phyloP scores from a whole-genome alignment of 768 basidiomycete species.

The Boletus sp. region DNA sequence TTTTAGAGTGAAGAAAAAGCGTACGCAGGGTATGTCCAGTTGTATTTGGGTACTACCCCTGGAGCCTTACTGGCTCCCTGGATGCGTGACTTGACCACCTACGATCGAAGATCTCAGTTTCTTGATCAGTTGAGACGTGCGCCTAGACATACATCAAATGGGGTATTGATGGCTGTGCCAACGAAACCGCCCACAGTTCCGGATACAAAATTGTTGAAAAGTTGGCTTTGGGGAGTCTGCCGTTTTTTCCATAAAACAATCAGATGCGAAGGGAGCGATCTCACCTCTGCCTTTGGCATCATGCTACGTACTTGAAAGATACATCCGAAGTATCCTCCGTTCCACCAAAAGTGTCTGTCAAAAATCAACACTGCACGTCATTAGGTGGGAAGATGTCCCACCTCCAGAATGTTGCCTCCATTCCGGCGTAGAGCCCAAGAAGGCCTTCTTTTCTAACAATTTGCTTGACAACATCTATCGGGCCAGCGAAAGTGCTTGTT shows the following conservation, averaged over 20 bases:
- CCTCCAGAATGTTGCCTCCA: constrained; percentile 99
- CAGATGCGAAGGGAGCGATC: constrained; percentile 12
- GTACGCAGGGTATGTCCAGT: constrained; percentile 90
- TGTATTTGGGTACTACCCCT: constrained; percentile 82
- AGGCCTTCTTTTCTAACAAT: constrained; percentile 75
- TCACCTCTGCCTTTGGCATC: constrained; percentile 83
- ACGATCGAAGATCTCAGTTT: constrained; percentile 1
- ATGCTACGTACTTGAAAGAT: constrained; percentile 82
- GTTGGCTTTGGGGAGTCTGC: constrained; percentile 62
- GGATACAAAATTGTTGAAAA: constrained; percentile 91
- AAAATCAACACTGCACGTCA: not conserved
- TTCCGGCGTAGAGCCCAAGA: constrained; percentile 87
- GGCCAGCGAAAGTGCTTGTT: constrained; percentile 83
- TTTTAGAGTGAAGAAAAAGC: constrained; percentile 8
- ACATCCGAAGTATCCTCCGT: constrained; percentile 93
- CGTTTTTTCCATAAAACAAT: not conserved
- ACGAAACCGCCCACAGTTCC: constrained; percentile 88
- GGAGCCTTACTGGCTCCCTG: constrained; percentile 68
- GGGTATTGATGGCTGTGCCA: constrained; percentile 90
- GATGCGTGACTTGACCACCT: constrained; percentile 97
- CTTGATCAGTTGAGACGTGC: not conserved
- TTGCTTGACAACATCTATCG: constrained; percentile 86
- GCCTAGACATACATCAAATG: constrained; percentile 49
- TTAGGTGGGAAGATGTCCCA: constrained; percentile 23
- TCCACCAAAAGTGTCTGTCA: constrained; percentile 80